Evolutionary conservation across 345 rosid genomes (phyloP), one percentile per base, ranked within the genome.

Genomic region (Hypericum androsaemum): DNA sequence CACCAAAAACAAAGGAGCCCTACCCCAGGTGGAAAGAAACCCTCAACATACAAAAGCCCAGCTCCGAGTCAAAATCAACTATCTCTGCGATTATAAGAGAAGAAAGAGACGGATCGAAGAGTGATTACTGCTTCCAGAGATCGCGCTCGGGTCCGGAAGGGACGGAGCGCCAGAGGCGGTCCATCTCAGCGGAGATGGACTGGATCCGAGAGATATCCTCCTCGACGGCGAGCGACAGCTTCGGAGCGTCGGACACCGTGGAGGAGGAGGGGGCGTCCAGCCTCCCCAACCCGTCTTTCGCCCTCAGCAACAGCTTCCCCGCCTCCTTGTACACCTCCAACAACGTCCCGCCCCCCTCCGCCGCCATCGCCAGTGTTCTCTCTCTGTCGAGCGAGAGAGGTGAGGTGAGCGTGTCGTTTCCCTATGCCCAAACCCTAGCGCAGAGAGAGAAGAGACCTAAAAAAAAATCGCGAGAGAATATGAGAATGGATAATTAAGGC

Each of bases 121-220:
- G 8, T 53, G n/a, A n/a, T n/a, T n/a, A 80, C 94, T 95, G 76
- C 72, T 77, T 78, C 96, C 98, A 92, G 69, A 92, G 96, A 80
- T 90, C 96, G 52, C 98, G 96, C 12, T 84, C 95, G 0, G 96
- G 73, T 64, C 81, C 79, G 55, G 81, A 70, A 54, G 81, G 62
- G 28, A 92, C 64, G 9, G 89, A 82, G 15, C 86, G 96, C 94
- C 95, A 90, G 46, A 84, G 81, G 54, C 71, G 71, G 39, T 87
- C 95, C 96, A 90, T 82, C 45, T 74, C 84, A 49, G 79, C 65
- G 69, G 92, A 84, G 28, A 82, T 78, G 56, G 84, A 80, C 52
- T 72, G 86, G 69, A 84, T 74, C 73, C 81, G 86, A 41, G 81
- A 61, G 35, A 92, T 77, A 54, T 87, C 95, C 6, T 76, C 80